Conservation (phyloP, 2,329 filamentous ascomycete species). For the Chaetothyriales sp. region DNA sequence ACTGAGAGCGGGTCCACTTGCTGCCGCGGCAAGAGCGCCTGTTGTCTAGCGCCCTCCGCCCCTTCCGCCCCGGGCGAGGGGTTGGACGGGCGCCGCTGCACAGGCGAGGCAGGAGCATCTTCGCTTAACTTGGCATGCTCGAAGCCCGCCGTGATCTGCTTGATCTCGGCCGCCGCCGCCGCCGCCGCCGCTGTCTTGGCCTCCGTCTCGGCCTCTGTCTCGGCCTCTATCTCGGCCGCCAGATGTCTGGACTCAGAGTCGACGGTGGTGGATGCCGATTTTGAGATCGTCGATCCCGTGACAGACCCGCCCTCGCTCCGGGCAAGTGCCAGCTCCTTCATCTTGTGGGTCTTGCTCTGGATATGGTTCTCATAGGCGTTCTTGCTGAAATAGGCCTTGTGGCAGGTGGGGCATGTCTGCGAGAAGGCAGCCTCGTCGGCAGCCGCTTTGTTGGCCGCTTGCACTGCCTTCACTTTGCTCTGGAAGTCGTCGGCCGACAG, state of each 20-base stretch:
- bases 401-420: constrained; percentile 65
- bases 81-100: constrained; percentile 7
- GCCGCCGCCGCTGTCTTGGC: constrained; percentile 58
- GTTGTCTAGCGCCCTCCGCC: constrained; percentile 32
- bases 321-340: constrained; percentile 41
- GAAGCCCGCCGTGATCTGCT: constrained; percentile 63
- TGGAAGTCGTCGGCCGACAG: constrained; percentile 87
- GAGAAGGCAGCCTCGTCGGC: constrained; percentile 83
- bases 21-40: constrained; percentile 7
- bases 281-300: constrained; percentile 56
- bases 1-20: constrained; percentile 35
- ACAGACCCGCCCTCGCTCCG: constrained; percentile 32
- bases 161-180: constrained; percentile 57
- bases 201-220: constrained; percentile 31
- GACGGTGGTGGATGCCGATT: constrained; percentile 24
- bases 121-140: constrained; percentile 48
- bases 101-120: constrained; percentile 26
- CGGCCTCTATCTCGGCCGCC: constrained; percentile 22
- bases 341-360: constrained; percentile 77
- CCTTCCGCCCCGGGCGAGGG: constrained; percentile 32
- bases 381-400: constrained; percentile 90
- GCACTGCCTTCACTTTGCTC: constrained; percentile 86
- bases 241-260: constrained; percentile 22
- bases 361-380: constrained; percentile 92
- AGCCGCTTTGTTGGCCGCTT: constrained; percentile 69